Base-by-base conservation (phyloP, 768 basidiomycete species). In the Lentinula sp. region DNA sequence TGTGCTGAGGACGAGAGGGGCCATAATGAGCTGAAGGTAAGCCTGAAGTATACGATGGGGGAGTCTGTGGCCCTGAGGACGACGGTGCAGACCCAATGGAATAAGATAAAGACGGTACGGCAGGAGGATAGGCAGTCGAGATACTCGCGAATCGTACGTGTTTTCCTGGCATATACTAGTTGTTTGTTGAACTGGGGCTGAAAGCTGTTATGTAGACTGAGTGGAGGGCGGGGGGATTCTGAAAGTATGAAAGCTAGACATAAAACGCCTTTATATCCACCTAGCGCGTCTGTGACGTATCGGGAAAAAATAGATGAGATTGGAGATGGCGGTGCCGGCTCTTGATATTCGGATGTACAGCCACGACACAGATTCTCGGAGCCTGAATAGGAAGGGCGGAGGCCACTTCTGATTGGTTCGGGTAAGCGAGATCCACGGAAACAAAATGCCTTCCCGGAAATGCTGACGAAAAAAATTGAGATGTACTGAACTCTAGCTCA, bases 91-190 rank as follows among this genome's bases (percentile, higher is more conserved):
- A 59, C 3, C 41, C 23, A 33, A 18, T 33, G 12, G 57, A 59
- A 59, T 59, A 39, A 36, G 57, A 59, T 36, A 48, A 33, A 46
- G 57, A 33, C 1, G 59, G 59, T 39, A 53, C 36, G 3, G 28
- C 16, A 42, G 59, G 7, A 39, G 59, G 41, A 45, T 60, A 60
- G 6, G 51, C 49, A 53, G 51, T 51, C 36, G 41, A 51, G 16
- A 50, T 28, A 51, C 51, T 51, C 8, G 59, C 49, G 41, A 60
- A 60, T 28, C 59, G 33, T 18, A 60, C 59, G 41, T 45, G 59
- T 41, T 60, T 60, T 51, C 18, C 59, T 37, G 59, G 51, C 49
- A 51, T 60, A n/a, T 42, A 39, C 39, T 35, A 6, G 41, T 16
- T 23, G 33, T 5, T n/a, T 3, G 36, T 45, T 12, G 15, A 6